Evolutionary conservation across 2,329 filamentous ascomycete species (phyloP), one percentile per base, ranked within the genome.

Genomic region (Diaporthe aspalathi): DNA sequence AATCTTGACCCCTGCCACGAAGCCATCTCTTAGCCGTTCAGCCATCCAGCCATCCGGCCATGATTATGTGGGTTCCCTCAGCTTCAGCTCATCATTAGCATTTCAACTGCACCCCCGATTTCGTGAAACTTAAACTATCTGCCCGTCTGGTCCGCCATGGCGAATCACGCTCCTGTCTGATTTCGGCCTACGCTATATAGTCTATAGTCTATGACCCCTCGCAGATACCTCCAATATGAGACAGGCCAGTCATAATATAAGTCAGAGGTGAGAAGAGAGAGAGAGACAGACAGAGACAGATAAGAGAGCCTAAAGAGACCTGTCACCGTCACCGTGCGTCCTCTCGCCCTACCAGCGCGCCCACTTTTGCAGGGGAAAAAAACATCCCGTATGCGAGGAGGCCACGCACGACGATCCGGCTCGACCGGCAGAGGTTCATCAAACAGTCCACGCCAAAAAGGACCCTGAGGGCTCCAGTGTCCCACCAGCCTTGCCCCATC

Each of bases 121-220:
- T 49, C 43, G 60, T 65, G 60, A 65, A 65, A 65, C 60, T 38
- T 38, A 65, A n/a, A 65, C 60, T 50, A 50, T 29, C 56, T 38
- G 38, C 56, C 56, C 56, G 35, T 17, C 12, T 49, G 57, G 14
- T 22, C 57, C 57, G 57, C 40, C 27, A 49, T 9, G 43, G 43
- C 60, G 60, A 49, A 63, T 49, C 38, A 60, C 29, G 22, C n/a
- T n/a, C n/a, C n/a, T n/a, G n/a, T n/a, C n/a, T n/a, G n/a, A n/a
- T n/a, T n/a, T n/a, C n/a, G n/a, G n/a, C n/a, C n/a, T n/a, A 35
- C 32, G 9, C 0, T 62, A 12, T n/a, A n/a, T 32, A 16, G 40
- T 43, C 16, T 29, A n/a, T n/a, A 45, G 2, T 45, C 5, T 35
- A 35, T 35, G 32, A 38, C 12, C 24, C n/a, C 20, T 65, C 29